Base-by-base conservation (phyloP, 352 stramenopile genomes). In the Phytophthora crassamura region DNA sequence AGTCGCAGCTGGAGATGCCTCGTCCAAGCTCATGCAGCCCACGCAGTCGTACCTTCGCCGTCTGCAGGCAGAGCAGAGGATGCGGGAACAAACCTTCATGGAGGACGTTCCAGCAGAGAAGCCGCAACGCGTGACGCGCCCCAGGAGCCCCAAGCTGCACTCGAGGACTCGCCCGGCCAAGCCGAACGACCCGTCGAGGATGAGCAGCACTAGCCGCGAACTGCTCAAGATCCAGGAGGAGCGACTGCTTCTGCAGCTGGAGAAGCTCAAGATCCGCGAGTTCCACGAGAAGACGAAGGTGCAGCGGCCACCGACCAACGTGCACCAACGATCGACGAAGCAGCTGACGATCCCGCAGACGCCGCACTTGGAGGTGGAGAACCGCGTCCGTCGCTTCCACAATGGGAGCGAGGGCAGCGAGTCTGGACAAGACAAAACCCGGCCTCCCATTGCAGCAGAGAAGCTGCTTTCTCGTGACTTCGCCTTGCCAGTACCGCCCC, bases 161-260 rank as follows among this genome's bases (percentile, higher is more conserved):
- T 74, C 74, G 3, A 78, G 72, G 33, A 54, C 69, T 10, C 55
- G 71, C 6, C 64, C 72, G 15, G 48, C 53, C 2, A 63, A 87
- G 14, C 64, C 75, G 15, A 87, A 72, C 11, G 82, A 90, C 14
- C 58, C 69, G 11, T 80, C 76, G 9, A 60, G 78, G 9, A 78
- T 94, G 72, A 94, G 86, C 67, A 91, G 83, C 34, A 94, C 86
- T 7, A 91, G 81, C 55, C 82, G 82, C 3, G 86, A 94, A 50
- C 38, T 94, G 52, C 77, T 90, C 18, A 80, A 89, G 53, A 92
- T 94, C 51, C 83, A 90, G 53, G 83, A 90, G 32, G 86, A 94
- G 47, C 72, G 84, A 54, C 69, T 85, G 50, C 75, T 75, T 11
- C 28, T 91, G 11, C 82, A 94, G 45, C 55, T 90, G 14, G 83